Evolutionary conservation across 2,329 filamentous ascomycete genomes (phyloP).

Genomic region (Lachnellula hyalina): DNA sequence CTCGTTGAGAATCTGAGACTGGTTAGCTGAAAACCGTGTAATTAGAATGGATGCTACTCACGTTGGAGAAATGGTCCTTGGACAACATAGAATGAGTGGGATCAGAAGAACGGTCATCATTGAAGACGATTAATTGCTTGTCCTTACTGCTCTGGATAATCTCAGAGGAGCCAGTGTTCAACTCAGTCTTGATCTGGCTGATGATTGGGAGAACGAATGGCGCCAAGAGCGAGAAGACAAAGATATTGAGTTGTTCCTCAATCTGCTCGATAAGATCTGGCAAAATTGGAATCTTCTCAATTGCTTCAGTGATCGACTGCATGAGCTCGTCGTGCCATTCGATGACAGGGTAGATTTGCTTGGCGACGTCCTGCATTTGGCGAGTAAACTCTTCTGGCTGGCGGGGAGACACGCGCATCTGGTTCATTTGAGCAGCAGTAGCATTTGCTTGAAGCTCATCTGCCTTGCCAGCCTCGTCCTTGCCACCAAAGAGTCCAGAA

Average conservation of each 20-base stretch:
- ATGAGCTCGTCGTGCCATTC: conserved; percentile 88
- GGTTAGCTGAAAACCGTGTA: conserved; percentile 26
- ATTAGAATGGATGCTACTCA: conserved; percentile 9
- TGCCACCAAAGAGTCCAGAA: conserved; percentile 69
- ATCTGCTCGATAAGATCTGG: conserved; percentile 82
- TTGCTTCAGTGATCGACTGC: conserved; percentile 68
- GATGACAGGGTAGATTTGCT: conserved; percentile 82
- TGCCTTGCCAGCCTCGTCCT: conserved; percentile 68
- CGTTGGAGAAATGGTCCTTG: conserved; percentile 76
- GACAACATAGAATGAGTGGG: conserved; percentile 95
- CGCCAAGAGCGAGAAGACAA: conserved; percentile 87
- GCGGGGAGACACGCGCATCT: conserved; percentile 67
- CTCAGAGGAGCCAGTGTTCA: conserved; percentile 78
- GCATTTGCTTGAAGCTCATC: conserved; percentile 76
- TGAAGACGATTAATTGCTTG: conserved; percentile 82
- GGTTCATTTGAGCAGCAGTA: conserved; percentile 67
- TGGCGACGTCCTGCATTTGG: conserved; percentile 68
- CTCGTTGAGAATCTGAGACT: conserved; percentile 65
- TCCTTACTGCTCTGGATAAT: conserved; percentile 80
- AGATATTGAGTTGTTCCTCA: conserved; percentile 80
- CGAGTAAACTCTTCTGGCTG: conserved; percentile 78
- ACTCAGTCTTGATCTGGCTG: conserved; percentile 78
- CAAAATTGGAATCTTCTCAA: conserved; percentile 80
- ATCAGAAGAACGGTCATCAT: conserved; percentile 69
- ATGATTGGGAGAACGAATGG: conserved; percentile 85